Evolutionary conservation across 495 filamentous ascomycete species (phyloP).

Genomic region (Hyaloscypha finlandica): DNA sequence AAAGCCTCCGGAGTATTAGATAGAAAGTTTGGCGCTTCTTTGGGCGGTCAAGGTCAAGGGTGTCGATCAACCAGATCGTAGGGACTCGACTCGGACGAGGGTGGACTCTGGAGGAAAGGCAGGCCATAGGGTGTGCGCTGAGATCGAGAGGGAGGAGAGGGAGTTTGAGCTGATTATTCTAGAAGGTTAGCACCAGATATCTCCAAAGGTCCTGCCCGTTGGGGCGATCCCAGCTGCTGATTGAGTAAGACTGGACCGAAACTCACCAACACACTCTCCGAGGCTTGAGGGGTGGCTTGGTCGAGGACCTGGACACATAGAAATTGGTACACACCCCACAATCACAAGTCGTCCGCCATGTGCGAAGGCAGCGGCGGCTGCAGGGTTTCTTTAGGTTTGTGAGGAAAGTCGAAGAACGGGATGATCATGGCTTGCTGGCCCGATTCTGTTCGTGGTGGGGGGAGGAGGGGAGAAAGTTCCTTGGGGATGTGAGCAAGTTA

Average conservation of each 20-base stretch:
- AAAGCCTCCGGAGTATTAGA: conserved; percentile 10
- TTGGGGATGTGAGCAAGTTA: conserved; percentile 24
- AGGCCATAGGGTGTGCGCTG: conserved; percentile 9
- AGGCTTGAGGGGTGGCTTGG: neutral
- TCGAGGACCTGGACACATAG: neutral
- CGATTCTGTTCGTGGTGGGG: neutral
- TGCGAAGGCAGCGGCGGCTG: neutral
- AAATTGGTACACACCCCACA: neutral
- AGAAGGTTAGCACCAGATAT: conserved; percentile 10
- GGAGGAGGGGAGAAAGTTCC: neutral
- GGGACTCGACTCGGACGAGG: conserved; percentile 13
- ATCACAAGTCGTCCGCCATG: neutral
- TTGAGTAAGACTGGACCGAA: neutral
- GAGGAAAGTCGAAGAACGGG: conserved; percentile 2
- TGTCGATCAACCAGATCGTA: conserved; percentile 18
- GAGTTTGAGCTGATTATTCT: conserved; percentile 25
- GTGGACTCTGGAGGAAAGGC: conserved; percentile 6
- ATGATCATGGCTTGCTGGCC: conserved; percentile 12
- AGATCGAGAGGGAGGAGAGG: conserved; percentile 8
- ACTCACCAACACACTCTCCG: neutral
- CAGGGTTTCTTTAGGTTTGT: neutral
- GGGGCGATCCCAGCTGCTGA: conserved; percentile 2
- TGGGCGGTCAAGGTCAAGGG: conserved; percentile 19
- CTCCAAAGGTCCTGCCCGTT: neutral
- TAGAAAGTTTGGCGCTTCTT: conserved; percentile 18